Evolutionary conservation across 108 stramenopile species (phyloP), one percentile per base, ranked within the genome.

Genomic region (Thalassiosira profunda): DNA sequence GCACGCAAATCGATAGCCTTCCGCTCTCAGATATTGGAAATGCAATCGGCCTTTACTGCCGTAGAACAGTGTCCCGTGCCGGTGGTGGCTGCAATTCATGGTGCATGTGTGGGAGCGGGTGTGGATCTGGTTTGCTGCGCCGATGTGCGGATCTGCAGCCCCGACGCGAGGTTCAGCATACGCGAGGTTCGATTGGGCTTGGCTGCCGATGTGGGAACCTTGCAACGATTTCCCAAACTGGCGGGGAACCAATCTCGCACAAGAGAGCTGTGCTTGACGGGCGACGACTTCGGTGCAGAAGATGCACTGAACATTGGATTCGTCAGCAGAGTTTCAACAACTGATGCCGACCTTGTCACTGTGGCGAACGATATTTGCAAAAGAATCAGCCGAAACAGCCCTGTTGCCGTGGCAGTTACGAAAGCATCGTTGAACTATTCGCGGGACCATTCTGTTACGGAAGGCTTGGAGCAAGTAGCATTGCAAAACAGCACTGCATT

Each of bases 121-220:
- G 53, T 92, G 10, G 91, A 92, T 67, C 40, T 92, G 41, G 62
- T 56, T 9, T 85, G 81, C 57, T 84, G 75, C 49, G 84, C 86
- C 17, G 88, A 92, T 63, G 76, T 92, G 24, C 82, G 91, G 23
- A 49, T 89, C 8, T 86, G 83, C 33, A 67, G 86, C 20, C 57
- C 73, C 8, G 67, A 69, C 40, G 67, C 86, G 26, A 69, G 18
- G 3, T 92, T 89, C 76, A 79, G 83, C 30, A 79, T 89, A 0
- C 53, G 86, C 21, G 91, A 92, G 67, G 88, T 83, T 12, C 38
- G 81, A 59, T 51, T 92, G 24, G 91, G 91, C 2, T 52, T 92
- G 18, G 91, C 91, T 8, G 91, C 91, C 15, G 91, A 92, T 59
- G 86, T 92, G 4, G 91, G 91, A 14, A 92, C 91, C 9, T 57